Conservation (phyloP, 2,329 filamentous ascomycete genomes). For the Cladorrhinum sp. region DNA sequence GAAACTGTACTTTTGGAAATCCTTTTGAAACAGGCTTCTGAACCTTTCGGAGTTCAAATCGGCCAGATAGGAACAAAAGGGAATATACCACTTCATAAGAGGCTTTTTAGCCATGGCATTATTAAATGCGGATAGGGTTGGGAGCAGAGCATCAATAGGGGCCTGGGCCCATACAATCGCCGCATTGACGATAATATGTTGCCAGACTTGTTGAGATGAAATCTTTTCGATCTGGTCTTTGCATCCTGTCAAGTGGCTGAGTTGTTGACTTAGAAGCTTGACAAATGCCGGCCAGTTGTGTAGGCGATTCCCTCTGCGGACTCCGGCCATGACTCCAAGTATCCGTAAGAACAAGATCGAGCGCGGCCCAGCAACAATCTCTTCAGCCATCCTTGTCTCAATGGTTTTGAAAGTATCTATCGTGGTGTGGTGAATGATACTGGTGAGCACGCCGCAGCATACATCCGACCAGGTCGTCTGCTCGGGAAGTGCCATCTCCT, state of each 20-base stretch:
- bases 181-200: slow-evolving; percentile 52
- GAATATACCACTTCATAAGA: slow-evolving; percentile 71
- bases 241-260: slow-evolving; percentile 47
- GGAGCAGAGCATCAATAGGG: slow-evolving; percentile 74
- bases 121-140: slow-evolving; percentile 63
- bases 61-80: slow-evolving; percentile 80
- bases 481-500: slow-evolving; percentile 42
- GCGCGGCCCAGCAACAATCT: slow-evolving; percentile 39
- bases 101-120: slow-evolving; percentile 62
- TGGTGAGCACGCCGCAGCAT: slow-evolving; percentile 72
- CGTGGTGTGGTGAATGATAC: slow-evolving; percentile 77
- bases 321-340: slow-evolving; percentile 68
- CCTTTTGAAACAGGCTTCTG: slow-evolving; percentile 70
- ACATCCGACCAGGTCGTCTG: slow-evolving; percentile 60
- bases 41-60: slow-evolving; percentile 73
- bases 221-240: slow-evolving; percentile 35
- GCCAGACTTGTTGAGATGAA: slow-evolving; percentile 51
- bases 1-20: slow-evolving; percentile 70
- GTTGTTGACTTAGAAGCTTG: slow-evolving; percentile 50
- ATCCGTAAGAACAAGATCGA: slow-evolving; percentile 53
- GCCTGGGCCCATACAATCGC: slow-evolving; percentile 72
- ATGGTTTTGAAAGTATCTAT: slow-evolving; percentile 70
- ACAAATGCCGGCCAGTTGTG: slow-evolving; percentile 68
- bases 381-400: slow-evolving; percentile 58
- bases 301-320: slow-evolving; percentile 77